Evolutionary conservation across 371 early-diverging fungal genomes (phyloP).

Genomic region (Actinomucor elegans): DNA sequence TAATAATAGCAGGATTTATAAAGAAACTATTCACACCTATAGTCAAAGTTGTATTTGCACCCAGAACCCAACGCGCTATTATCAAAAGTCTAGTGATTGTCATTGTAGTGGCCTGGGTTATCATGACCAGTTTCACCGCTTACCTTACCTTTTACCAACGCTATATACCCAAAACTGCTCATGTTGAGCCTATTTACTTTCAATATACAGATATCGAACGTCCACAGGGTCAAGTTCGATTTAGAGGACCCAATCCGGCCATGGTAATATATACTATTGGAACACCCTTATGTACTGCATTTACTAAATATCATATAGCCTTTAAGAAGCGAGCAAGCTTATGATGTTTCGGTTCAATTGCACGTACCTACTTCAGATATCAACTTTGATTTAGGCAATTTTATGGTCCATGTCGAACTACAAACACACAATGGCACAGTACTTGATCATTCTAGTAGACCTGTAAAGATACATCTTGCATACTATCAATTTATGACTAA

Average conservation of each 20-base stretch:
- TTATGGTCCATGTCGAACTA: conserved; percentile 80
- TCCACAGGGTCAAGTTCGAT: conserved; percentile 10
- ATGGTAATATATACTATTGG: conserved; percentile 9
- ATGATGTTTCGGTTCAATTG: conserved; percentile 64
- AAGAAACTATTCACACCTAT: conserved; percentile 11
- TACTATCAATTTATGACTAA: no score
- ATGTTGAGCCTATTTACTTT: conserved; percentile 45
- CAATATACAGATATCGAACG: conserved; percentile 26
- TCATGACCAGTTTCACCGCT: conserved; percentile 43
- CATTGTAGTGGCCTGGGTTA: conserved; percentile 31
- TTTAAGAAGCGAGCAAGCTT: conserved; percentile 25
- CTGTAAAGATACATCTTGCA: no score
- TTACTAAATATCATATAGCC: not conserved
- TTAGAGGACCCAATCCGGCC: conserved; percentile 23
- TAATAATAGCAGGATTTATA: conserved; percentile 6
- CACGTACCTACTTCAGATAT: conserved; percentile 78
- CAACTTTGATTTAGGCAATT: conserved; percentile 79
- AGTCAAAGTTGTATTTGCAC: conserved; percentile 33
- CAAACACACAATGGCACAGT: conserved; percentile 49
- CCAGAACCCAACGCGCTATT: conserved; percentile 36
- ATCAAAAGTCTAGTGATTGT: conserved; percentile 31
- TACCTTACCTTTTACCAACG: conserved; percentile 47
- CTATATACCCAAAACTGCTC: conserved; percentile 43
- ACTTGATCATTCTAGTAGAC: conserved; percentile 60
- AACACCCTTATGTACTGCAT: no score